These are phyloP conservation scores for Haberlea rhodopensis DNA, from an alignment of 257 asterid species.

Conservation along the genomic window DNA sequence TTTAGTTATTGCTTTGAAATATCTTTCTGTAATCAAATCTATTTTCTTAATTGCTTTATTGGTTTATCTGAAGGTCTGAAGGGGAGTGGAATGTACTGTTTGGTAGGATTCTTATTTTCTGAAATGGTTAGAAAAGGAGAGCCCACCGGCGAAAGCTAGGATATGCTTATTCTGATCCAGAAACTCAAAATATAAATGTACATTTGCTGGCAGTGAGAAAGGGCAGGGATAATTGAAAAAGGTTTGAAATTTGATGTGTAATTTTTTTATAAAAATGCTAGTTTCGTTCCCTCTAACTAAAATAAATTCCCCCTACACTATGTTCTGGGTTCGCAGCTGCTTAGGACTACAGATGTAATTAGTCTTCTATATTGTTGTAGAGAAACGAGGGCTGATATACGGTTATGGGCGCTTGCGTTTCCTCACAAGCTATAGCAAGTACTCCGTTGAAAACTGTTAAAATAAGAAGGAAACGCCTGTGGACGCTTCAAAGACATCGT, in stretches of 20 bases:
- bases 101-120: constrained; percentile 13
- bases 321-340: not conserved
- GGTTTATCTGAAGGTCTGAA: constrained; percentile 31
- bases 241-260: not conserved
- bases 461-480: constrained; percentile 42
- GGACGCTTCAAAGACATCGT: constrained; percentile 44
- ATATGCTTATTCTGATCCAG: constrained; percentile 18
- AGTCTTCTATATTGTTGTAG: constrained; percentile 29
- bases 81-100: constrained; percentile 30
- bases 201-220: constrained; percentile 20
- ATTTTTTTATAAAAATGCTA: not conserved
- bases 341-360: not conserved
- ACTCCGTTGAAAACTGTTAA: constrained; percentile 33
- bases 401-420: constrained; percentile 83
- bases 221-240: not conserved
- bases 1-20: constrained; percentile 6
- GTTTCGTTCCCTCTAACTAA: not conserved
- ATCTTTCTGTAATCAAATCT: constrained; percentile 12
- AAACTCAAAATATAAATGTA: constrained; percentile 7
- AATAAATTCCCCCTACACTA: not conserved
- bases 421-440: constrained; percentile 40
- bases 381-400: constrained; percentile 30
- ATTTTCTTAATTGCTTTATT: not conserved
- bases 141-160: constrained; percentile 28
- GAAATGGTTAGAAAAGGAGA: constrained; percentile 3